phyloP scores from a whole-genome alignment of 1,284 basidiomycete species.

The Apiotrichum veenhuisii region DNA sequence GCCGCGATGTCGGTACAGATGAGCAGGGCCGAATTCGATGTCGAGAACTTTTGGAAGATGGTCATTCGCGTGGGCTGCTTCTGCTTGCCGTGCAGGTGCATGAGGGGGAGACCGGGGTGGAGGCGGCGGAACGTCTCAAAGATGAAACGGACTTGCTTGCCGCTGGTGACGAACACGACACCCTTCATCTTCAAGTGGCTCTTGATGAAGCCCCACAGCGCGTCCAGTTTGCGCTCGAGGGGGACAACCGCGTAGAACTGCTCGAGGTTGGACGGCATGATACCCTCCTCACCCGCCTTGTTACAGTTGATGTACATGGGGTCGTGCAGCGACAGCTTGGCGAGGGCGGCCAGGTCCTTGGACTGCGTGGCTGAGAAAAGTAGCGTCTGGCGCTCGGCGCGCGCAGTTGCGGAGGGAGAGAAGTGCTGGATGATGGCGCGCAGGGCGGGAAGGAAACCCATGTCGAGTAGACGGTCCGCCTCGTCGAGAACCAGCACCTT shows the following conservation, averaged over 20 bases:
- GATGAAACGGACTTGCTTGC: constrained; percentile 90
- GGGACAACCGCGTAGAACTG: constrained; percentile 85
- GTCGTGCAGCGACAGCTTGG: constrained; percentile 80
- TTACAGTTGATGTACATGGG: constrained; percentile 73
- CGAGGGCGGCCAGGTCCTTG: constrained; percentile 81
- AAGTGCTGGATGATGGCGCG: constrained; percentile 82
- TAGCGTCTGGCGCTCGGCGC: constrained; percentile 72
- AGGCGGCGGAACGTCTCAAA: constrained; percentile 94
- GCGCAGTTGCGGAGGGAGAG: constrained; percentile 58
- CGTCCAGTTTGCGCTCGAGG: constrained; percentile 84
- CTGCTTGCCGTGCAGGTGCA: constrained; percentile 94
- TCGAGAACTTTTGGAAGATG: constrained; percentile 77
- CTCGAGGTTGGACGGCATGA: constrained; percentile 68
- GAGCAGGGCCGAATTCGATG: constrained; percentile 72
- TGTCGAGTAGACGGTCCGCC: constrained; percentile 92
- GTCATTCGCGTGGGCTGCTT: constrained; percentile 84
- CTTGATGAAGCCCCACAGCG: constrained; percentile 93
- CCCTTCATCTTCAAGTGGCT: constrained; percentile 88
- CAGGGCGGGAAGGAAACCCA: constrained; percentile 87
- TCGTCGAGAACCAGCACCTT: constrained; percentile 96
- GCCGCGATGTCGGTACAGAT: constrained; percentile 98
- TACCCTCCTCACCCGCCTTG: constrained; percentile 52
- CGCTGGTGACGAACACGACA: constrained; percentile 90
- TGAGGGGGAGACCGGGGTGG: constrained; percentile 84
- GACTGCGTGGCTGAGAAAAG: constrained; percentile 97